Conservation (phyloP, 768 basidiomycete genomes). For the Pleurotus giganteus region DNA sequence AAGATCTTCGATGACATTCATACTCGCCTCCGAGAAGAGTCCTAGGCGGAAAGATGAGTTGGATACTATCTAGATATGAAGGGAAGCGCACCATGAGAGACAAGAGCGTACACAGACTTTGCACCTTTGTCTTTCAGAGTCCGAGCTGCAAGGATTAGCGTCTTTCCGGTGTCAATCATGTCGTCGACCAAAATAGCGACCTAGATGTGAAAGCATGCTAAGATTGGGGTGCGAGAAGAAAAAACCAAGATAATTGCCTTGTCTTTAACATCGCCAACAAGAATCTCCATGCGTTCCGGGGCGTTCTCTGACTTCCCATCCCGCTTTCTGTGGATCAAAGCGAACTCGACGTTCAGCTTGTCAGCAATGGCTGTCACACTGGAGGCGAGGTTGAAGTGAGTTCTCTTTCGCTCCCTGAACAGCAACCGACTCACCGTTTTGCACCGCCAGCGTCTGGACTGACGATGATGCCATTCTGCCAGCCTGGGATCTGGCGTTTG, state of each 20-base stretch:
- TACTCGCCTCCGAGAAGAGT: constrained; percentile 73
- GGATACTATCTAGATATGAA: constrained; percentile 9
- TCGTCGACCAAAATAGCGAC: constrained; percentile 96
- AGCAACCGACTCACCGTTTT: constrained; percentile 70
- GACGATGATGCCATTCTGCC: constrained; percentile 87
- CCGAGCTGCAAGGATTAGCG: constrained; percentile 79
- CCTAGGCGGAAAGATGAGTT: constrained; percentile 39
- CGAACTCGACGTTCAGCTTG: constrained; percentile 93
- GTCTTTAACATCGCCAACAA: constrained; percentile 92
- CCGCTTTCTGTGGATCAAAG: constrained; percentile 90
- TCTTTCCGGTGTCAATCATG: constrained; percentile 95
- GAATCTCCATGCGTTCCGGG: constrained; percentile 84
- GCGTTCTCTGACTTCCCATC: constrained; percentile 63
- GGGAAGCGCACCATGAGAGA: constrained; percentile 80
- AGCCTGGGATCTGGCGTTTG: constrained; percentile 80
- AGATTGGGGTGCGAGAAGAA: neutral
- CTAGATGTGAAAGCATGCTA: constrained; percentile 32
- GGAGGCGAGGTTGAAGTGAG: constrained; percentile 11
- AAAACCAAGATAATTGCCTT: constrained; percentile 50
- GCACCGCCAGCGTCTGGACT: constrained; percentile 98
- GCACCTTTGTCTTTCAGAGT: constrained; percentile 92
- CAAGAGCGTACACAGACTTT: constrained; percentile 78
- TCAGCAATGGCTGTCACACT: constrained; percentile 95
- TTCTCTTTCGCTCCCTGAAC: constrained; percentile 4
- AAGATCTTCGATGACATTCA: constrained; percentile 63